phyloP scores from a whole-genome alignment of 139 green algal species.

The Zygnema cylindricum region DNA sequence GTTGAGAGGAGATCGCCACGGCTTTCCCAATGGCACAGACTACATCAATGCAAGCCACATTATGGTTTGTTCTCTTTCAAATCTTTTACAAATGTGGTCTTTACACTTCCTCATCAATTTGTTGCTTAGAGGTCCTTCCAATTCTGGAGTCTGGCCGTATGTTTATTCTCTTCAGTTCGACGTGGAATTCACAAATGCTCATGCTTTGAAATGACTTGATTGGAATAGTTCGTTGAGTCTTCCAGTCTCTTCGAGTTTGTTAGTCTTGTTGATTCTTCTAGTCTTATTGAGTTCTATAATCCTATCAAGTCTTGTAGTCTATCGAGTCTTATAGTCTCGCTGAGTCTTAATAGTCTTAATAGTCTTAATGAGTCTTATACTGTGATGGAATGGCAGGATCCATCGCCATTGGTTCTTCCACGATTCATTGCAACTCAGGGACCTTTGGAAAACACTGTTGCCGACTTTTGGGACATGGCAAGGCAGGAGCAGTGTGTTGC shows the following conservation, averaged over 20 bases:
- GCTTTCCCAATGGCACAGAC: neutral
- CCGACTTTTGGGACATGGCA: conserved; percentile 77
- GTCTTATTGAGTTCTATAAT: no score
- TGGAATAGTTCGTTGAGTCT: neutral
- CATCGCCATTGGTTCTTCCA: conserved; percentile 43
- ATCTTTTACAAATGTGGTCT: no score
- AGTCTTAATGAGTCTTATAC: no score
- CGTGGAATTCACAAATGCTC: neutral
- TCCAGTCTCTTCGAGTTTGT: no score
- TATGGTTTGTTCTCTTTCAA: neutral
- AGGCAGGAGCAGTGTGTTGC: conserved; percentile 56
- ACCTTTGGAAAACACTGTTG: conserved; percentile 66
- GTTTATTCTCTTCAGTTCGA: neutral
- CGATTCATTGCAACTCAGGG: conserved; percentile 70
- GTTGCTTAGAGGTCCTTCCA: no score
- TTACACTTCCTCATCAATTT: no score
- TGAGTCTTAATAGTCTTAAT: no score
- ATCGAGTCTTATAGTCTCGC: no score
- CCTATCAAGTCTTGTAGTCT: no score
- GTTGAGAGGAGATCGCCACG: neutral
- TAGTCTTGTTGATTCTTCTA: no score
- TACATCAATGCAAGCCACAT: conserved; percentile 40
- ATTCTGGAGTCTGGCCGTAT: neutral
- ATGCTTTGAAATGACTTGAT: neutral
- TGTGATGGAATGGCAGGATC: neutral